Percentiles rank a stretch among this genome's conserved stretches.
phyloP scores from a whole-genome alignment of 2,329 filamentous ascomycete species.

The Ceratocystis ficicola region DNA sequence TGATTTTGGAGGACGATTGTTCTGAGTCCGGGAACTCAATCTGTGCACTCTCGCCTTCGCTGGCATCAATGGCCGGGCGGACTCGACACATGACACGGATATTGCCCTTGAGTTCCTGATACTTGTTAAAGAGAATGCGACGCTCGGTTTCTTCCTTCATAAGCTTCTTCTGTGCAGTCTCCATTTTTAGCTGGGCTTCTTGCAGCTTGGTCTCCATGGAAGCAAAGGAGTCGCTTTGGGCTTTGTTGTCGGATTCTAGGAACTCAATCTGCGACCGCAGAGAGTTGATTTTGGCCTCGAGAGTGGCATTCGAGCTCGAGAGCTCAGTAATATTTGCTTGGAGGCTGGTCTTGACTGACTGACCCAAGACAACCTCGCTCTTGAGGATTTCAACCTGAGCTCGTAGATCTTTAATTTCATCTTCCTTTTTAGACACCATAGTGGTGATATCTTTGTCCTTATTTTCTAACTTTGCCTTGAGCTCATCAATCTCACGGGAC shows the following conservation, averaged over 20 bases:
- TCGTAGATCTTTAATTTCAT: conserved; percentile 40
- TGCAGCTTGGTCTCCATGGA: conserved; percentile 69
- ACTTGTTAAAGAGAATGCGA: conserved; percentile 89
- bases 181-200: conserved; percentile 58
- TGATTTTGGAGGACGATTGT: conserved; percentile 77
- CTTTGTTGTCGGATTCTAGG: conserved; percentile 77
- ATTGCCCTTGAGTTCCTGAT: conserved; percentile 95
- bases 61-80: conserved; percentile 52
- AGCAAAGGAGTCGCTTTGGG: conserved; percentile 75
- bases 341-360: conserved; percentile 43
- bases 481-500: conserved; percentile 52
- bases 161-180: conserved; percentile 65
- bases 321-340: conserved; percentile 45
- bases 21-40: conserved; percentile 65
- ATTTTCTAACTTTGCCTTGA: conserved; percentile 41
- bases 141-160: conserved; percentile 84
- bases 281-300: conserved; percentile 64
- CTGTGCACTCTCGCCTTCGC: conserved; percentile 54
- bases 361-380: conserved; percentile 49
- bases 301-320: conserved; percentile 47
- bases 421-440: conserved; percentile 41
- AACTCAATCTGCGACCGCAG: conserved; percentile 76
- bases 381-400: conserved; percentile 36
- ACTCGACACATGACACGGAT: conserved; percentile 97
- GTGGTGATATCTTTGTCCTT: conserved; percentile 42